phyloP scores from a whole-genome alignment of 169 alveolate genomes.

The Cryptosporidium parvum region DNA sequence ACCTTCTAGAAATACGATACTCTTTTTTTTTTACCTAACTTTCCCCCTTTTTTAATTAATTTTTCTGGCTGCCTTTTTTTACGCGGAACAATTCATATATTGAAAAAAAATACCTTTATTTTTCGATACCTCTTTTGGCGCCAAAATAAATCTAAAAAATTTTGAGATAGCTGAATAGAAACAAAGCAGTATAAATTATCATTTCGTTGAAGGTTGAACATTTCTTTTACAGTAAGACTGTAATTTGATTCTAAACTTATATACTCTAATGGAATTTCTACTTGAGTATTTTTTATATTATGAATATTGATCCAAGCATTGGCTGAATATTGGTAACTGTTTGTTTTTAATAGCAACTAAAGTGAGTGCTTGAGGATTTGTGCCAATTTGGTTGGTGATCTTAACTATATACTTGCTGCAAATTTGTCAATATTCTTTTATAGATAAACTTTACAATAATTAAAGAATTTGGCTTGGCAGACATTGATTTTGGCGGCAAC shows the following conservation, averaged over 20 bases:
- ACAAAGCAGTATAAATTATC: neutral
- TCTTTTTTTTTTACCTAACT: conserved; percentile 12
- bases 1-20: conserved; percentile 18
- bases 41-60: conserved; percentile 22
- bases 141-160: conserved; percentile 3
- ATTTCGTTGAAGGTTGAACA: neutral
- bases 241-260: too few relatives aligned
- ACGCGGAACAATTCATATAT: conserved; percentile 1
- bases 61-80: conserved; percentile 18
- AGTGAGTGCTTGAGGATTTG: neutral
- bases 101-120: neutral
- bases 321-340: neutral
- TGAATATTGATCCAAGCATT: too few relatives aligned
- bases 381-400: too few relatives aligned
- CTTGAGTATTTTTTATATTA: too few relatives aligned
- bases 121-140: conserved; percentile 31
- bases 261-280: too few relatives aligned
- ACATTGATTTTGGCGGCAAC: neutral
- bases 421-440: neutral
- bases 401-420: neutral
- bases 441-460: neutral
- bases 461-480: neutral
- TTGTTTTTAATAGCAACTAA: neutral
- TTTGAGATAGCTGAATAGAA: neutral
- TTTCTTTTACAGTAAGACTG: neutral